Percentiles rank a stretch among this genome's conserved stretches.
phyloP scores from a whole-genome alignment of 495 filamentous ascomycete species.

The Talaromyces liani region DNA sequence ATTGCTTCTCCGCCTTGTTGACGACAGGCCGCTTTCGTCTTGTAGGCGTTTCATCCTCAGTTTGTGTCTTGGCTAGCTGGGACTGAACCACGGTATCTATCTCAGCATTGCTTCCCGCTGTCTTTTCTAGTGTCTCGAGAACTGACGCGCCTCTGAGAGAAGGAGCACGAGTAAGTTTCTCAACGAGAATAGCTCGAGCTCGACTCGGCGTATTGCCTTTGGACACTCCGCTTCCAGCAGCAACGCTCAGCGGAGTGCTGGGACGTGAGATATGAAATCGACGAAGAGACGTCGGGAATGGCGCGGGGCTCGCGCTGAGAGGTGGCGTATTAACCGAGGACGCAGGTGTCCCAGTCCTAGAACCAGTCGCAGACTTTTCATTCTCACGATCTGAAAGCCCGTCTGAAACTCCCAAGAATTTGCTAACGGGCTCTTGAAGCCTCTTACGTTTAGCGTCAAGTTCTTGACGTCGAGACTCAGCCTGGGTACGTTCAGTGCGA shows the following conservation, averaged over 20 bases:
- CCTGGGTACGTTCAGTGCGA: slow-evolving; percentile 28
- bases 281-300: slow-evolving; percentile 20
- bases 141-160: slow-evolving; percentile 35
- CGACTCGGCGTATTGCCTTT: slow-evolving; percentile 26
- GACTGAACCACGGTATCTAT: slow-evolving; percentile 4
- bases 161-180: slow-evolving; percentile 30
- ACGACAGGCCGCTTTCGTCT: slow-evolving; percentile 36
- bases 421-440: slow-evolving; percentile 1
- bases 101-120: neutral
- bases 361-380: neutral
- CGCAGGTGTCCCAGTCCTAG: slow-evolving; percentile 21
- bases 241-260: slow-evolving; percentile 19
- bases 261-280: slow-evolving; percentile 38
- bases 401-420: neutral
- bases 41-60: slow-evolving; percentile 10
- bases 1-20: slow-evolving; percentile 35
- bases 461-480: slow-evolving; percentile 22
- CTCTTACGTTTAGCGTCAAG: slow-evolving; percentile 12
- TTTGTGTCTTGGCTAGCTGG: neutral
- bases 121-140: slow-evolving; percentile 20
- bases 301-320: slow-evolving; percentile 1
- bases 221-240: slow-evolving; percentile 26
- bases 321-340: neutral
- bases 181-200: slow-evolving; percentile 34
- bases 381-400: neutral